These are phyloP conservation scores for Phanerochaete carnosa DNA, from an alignment of 768 basidiomycete genomes.

Conservation along the genomic window DNA sequence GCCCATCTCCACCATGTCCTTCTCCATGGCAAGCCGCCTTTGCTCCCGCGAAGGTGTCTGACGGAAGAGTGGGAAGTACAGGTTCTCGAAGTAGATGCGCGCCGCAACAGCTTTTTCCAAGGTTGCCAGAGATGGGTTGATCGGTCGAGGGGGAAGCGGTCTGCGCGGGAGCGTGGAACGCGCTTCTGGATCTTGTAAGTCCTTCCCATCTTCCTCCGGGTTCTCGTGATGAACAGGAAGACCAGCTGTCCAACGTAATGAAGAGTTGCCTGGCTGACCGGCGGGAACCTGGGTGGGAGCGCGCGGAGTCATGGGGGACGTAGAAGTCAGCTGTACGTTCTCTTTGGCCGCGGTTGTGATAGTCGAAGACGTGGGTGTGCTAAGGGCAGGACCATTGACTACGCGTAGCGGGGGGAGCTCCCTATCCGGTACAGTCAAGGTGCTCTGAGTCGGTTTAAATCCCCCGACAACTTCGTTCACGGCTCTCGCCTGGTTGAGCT, in stretches of 20 bases:
- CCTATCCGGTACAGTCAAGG: slow-evolving; percentile 37
- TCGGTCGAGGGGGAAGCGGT: slow-evolving; percentile 47
- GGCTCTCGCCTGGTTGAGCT: slow-evolving; percentile 64
- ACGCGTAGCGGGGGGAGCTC: slow-evolving; percentile 62
- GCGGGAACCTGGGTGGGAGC: slow-evolving; percentile 34
- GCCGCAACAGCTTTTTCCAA: slow-evolving; percentile 92
- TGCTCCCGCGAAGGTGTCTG: slow-evolving; percentile 85
- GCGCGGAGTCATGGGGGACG: slow-evolving; percentile 17
- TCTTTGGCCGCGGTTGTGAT: slow-evolving; percentile 75
- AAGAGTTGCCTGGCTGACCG: slow-evolving; percentile 57
- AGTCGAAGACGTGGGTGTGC: slow-evolving; percentile 64
- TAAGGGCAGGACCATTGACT: slow-evolving; percentile 61
- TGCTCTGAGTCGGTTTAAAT: slow-evolving; percentile 53
- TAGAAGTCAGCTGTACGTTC: slow-evolving; percentile 48
- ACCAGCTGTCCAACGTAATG: slow-evolving; percentile 55
- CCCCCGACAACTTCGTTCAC: slow-evolving; percentile 77
- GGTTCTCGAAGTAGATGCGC: slow-evolving; percentile 91
- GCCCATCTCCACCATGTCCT: slow-evolving; percentile 74
- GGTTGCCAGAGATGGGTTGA: slow-evolving; percentile 85
- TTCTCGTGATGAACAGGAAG: slow-evolving; percentile 68
- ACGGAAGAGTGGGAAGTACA: slow-evolving; percentile 83
- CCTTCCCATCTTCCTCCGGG: slow-evolving; percentile 50
- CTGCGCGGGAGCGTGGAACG: slow-evolving; percentile 25
- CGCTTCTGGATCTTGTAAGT: slow-evolving; percentile 28
- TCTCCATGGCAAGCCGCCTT: slow-evolving; percentile 82